phyloP scores from a whole-genome alignment of 106 monocot genomes.

The Dioscorea alata region DNA sequence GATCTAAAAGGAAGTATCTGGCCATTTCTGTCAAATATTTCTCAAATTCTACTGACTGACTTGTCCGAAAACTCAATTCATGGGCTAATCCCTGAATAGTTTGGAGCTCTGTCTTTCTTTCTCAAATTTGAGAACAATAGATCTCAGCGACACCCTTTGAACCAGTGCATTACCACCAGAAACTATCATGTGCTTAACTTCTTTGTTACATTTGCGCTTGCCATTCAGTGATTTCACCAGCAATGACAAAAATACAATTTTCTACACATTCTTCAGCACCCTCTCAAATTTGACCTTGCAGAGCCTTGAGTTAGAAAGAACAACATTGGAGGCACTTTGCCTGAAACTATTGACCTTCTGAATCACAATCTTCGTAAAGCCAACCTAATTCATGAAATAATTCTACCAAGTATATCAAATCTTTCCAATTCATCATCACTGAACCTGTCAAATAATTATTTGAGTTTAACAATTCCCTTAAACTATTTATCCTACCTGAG shows the following conservation, averaged over 20 bases:
- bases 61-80: conserved; percentile 32
- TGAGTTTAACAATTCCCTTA: conserved; percentile 32
- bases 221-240: conserved; percentile 37
- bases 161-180: conserved; percentile 36
- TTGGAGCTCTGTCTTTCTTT: conserved; percentile 21
- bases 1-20: conserved; percentile 24
- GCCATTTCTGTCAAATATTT: conserved; percentile 32
- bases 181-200: conserved; percentile 16
- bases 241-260: conserved; percentile 23
- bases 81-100: conserved; percentile 23
- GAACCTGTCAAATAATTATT: conserved; percentile 35
- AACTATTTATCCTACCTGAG: conserved; percentile 24
- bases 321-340: conserved; percentile 20
- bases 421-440: conserved; percentile 31
- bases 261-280: conserved; percentile 29
- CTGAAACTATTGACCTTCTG: conserved; percentile 19
- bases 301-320: conserved; percentile 30
- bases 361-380: conserved; percentile 22
- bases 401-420: conserved; percentile 36
- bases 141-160: conserved; percentile 34
- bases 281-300: conserved; percentile 30
- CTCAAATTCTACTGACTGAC: conserved; percentile 15
- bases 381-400: conserved; percentile 31
- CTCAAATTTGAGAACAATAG: conserved; percentile 19
- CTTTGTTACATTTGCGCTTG: conserved; percentile 22